Evolutionary conservation across 192 early-diverging fungal genomes (phyloP).

Genomic region (Kappamyces sp.): DNA sequence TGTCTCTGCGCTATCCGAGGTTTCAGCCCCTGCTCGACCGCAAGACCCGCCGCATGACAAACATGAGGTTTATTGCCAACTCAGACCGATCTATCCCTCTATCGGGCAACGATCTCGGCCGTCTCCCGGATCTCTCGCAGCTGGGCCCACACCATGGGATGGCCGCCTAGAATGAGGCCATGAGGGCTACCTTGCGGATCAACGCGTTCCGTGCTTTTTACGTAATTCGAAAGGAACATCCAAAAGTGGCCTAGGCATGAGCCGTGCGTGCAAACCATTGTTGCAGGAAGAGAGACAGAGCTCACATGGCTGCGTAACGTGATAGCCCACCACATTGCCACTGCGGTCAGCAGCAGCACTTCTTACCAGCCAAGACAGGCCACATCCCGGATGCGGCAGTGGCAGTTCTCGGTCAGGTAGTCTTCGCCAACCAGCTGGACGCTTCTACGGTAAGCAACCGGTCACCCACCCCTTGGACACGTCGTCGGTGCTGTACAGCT

Average conservation of each 20-base stretch:
- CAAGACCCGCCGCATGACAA: background rate
- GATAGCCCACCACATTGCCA: slow-evolving; percentile 59
- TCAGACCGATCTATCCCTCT: background rate
- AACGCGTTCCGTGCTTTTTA: slow-evolving; percentile 53
- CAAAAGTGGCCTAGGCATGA: slow-evolving; percentile 68
- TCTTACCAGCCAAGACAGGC: slow-evolving; percentile 70
- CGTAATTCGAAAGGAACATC: slow-evolving; percentile 86
- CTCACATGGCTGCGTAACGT: slow-evolving; percentile 43
- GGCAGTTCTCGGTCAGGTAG: slow-evolving; percentile 71
- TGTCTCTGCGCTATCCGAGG: background rate
- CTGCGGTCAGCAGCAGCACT: slow-evolving; percentile 20
- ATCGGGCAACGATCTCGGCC: slow-evolving; percentile 10
- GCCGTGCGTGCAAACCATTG: slow-evolving; percentile 1
- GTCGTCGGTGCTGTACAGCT: slow-evolving; percentile 70
- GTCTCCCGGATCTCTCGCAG: slow-evolving; percentile 5
- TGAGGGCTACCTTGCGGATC: slow-evolving; percentile 27
- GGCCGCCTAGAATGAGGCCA: background rate
- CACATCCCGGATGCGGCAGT: slow-evolving; percentile 71
- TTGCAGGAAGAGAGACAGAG: slow-evolving; percentile 18
- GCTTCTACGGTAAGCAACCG: slow-evolving; percentile 25
- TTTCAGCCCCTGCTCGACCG: slow-evolving; percentile 3
- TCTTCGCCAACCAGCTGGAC: slow-evolving; percentile 75
- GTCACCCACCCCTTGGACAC: slow-evolving; percentile 53
- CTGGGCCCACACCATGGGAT: slow-evolving; percentile 14
- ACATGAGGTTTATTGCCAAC: background rate